Percentiles rank a stretch among this genome's conserved stretches.
Evolutionary conservation across 306 rosid species (phyloP).

Genomic region (Luffa aegyptiaca): DNA sequence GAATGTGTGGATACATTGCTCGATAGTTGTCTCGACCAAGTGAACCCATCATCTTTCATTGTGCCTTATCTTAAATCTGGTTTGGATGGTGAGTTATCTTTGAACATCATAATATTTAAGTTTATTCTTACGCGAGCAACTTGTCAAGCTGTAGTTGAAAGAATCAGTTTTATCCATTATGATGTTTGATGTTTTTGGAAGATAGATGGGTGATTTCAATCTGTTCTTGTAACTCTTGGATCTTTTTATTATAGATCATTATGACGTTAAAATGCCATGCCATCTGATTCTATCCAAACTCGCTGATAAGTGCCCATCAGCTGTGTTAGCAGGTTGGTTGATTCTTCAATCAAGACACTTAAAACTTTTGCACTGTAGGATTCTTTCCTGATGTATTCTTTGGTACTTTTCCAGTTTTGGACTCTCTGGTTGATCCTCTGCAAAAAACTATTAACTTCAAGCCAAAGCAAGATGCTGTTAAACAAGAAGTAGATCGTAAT

Average conservation of each 20-base stretch:
- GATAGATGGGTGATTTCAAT: neutral
- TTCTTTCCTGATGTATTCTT: constrained; percentile 11
- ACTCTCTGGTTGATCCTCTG: constrained; percentile 97
- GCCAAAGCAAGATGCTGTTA: constrained; percentile 97
- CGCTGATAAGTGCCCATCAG: constrained; percentile 94
- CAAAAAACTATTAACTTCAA: constrained; percentile 90
- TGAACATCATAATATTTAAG: neutral
- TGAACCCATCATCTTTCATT: constrained; percentile 95
- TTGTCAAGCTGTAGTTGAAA: neutral
- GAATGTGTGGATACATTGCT: constrained; percentile 96
- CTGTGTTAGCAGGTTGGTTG: constrained; percentile 80
- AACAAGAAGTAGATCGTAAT: constrained; percentile 99
- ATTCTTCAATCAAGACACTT: constrained; percentile 2
- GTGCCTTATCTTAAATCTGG: constrained; percentile 96
- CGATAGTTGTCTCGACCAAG: constrained; percentile 98
- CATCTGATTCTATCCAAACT: constrained; percentile 95
- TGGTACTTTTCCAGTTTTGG: constrained; percentile 55
- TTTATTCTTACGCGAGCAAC: neutral
- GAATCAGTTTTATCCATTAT: neutral
- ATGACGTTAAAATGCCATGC: constrained; percentile 99
- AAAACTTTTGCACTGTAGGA: neutral
- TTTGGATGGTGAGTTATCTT: constrained; percentile 70
- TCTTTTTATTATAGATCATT: constrained; percentile 58
- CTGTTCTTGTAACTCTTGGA: neutral
- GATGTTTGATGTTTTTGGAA: neutral